phyloP scores from a whole-genome alignment of 495 filamentous ascomycete genomes.

The Staphylotrichum longicolle region DNA sequence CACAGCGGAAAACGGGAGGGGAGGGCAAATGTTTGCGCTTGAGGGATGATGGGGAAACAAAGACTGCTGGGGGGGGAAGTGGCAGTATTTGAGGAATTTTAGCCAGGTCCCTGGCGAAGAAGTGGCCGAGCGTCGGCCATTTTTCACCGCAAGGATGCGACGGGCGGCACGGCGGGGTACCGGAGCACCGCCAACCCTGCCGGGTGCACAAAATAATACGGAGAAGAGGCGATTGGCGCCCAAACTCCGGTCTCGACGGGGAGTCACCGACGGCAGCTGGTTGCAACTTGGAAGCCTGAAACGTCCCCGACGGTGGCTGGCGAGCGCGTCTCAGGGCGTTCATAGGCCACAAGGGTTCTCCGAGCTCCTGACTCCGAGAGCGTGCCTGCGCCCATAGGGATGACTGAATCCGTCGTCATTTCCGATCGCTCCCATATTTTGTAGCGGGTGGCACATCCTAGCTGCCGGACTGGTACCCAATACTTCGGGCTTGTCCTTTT shows the following conservation, averaged over 20 bases:
- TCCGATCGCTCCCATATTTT: slow-evolving; percentile 20
- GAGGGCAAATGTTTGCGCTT: slow-evolving; percentile 23
- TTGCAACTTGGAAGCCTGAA: not conserved
- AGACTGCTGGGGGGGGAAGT: slow-evolving; percentile 22
- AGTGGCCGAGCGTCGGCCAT: slow-evolving; percentile 33
- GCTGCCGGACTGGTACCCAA: slow-evolving; percentile 24
- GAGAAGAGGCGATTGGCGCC: not conserved
- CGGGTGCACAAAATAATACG: slow-evolving; percentile 27
- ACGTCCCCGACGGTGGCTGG: no score
- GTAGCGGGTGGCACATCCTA: slow-evolving; percentile 18
- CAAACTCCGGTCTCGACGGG: slow-evolving; percentile 13
- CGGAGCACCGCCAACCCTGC: slow-evolving; percentile 11
- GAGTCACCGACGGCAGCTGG: not conserved
- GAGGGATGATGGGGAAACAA: slow-evolving; percentile 29
- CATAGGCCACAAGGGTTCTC: not conserved
- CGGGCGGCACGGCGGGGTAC: slow-evolving; percentile 24
- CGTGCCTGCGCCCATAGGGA: not conserved
- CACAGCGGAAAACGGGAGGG: slow-evolving; percentile 12
- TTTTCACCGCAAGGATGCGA: slow-evolving; percentile 28
- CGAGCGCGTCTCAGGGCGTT: no score
- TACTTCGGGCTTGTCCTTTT: slow-evolving; percentile 25
- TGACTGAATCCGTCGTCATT: not conserved
- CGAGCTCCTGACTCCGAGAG: not conserved
- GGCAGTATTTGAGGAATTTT: slow-evolving; percentile 42
- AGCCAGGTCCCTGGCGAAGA: slow-evolving; percentile 22